phyloP scores from a whole-genome alignment of 2,329 filamentous ascomycete species.

The Aspergillus hortae region DNA sequence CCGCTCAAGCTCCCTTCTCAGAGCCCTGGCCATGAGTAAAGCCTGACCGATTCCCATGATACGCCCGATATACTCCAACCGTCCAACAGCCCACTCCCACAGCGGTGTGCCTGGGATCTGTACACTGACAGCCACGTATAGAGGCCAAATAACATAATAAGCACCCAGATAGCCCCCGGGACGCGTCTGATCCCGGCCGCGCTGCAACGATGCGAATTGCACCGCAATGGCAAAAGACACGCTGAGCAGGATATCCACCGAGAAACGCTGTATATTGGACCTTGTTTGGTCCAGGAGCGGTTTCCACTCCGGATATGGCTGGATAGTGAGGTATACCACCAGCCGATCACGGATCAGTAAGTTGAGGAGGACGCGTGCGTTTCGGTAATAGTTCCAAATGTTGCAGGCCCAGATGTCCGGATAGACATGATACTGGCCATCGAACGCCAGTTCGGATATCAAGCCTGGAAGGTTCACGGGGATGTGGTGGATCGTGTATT shows the following conservation, averaged over 20 bases:
- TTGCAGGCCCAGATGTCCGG: constrained; percentile 9
- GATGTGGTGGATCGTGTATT: background rate
- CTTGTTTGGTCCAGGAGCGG: background rate
- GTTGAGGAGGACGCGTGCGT: constrained; percentile 5
- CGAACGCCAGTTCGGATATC: background rate
- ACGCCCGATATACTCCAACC: constrained; percentile 1
- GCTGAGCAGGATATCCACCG: constrained; percentile 2
- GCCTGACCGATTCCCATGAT: constrained; percentile 8
- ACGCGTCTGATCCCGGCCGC: background rate
- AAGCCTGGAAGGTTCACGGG: background rate
- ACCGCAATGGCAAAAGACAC: background rate
- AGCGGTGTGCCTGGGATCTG: background rate
- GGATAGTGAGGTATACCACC: background rate
- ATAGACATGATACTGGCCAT: constrained; percentile 5
- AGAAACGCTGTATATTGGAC: background rate
- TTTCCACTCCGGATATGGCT: constrained; percentile 4
- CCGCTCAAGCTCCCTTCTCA: background rate
- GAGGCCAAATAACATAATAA: constrained; percentile 5
- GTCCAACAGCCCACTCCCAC: background rate
- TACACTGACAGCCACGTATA: constrained; percentile 5
- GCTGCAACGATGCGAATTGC: background rate
- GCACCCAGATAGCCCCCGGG: constrained; percentile 1
- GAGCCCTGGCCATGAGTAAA: constrained; percentile 4
- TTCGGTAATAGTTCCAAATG: constrained; percentile 8
- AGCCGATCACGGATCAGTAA: background rate